phyloP scores from a whole-genome alignment of 305 asterid species.

The Solanum hybrid region DNA sequence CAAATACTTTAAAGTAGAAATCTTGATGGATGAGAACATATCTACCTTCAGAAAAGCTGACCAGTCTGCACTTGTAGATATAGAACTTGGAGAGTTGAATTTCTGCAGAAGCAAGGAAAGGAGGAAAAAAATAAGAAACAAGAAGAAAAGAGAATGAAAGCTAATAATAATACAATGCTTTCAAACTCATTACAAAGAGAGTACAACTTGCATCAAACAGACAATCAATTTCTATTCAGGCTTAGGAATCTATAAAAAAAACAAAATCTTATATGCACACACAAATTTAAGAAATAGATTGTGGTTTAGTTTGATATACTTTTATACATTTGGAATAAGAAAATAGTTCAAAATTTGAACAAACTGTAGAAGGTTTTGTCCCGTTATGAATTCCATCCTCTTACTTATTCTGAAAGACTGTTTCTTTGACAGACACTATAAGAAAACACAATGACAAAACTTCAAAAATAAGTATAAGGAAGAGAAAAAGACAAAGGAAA shows the following conservation, averaged over 20 bases:
- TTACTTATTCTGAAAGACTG: neutral
- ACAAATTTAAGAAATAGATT: neutral
- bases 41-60: constrained; percentile 78
- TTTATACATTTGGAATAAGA: neutral
- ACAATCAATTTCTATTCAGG: neutral
- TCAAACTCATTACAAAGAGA: neutral
- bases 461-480: constrained; percentile 3
- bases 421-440: neutral
- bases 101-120: constrained; percentile 39
- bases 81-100: constrained; percentile 87
- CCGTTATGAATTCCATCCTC: neutral
- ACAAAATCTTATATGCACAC: neutral
- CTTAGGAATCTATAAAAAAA: no score
- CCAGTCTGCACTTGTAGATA: constrained; percentile 78
- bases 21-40: neutral
- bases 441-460: constrained; percentile 5
- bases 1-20: neutral
- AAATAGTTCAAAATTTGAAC: neutral
- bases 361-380: neutral
- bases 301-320: neutral
- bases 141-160: neutral
- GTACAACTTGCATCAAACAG: neutral
- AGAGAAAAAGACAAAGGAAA: constrained; percentile 6
- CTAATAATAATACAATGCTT: neutral
- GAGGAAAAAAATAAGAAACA: neutral